Evolutionary conservation across 805 yeast species (phyloP), one percentile per base, ranked within the genome.

Genomic region (Candida endomychidarum): DNA sequence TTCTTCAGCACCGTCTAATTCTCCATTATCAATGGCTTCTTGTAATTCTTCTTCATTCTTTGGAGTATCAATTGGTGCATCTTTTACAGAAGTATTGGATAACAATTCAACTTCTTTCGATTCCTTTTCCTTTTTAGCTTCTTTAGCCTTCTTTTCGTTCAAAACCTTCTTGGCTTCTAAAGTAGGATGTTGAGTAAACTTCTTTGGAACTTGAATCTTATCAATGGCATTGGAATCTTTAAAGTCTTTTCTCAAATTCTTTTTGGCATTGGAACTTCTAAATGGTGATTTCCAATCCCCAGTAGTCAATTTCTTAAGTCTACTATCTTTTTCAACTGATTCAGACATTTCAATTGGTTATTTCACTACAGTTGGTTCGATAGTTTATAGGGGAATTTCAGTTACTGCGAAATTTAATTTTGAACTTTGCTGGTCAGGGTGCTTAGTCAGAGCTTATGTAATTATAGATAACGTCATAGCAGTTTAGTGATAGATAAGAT

Each of bases 231-330:
- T 68, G 29, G 53, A 52, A 11, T 61, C 63, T 41, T 58, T 57
- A 42, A 61, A 67, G 49, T 67, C 61, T 46, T 67, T 51, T 34
- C 56, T 52, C 38, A 63, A 59, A 49, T 61, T 66, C 51, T 59
- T 61, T 34, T 48, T 53, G 26, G 47, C 21, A 5, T 52, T 44
- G 8, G 54, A 34, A 19, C 52, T 44, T 51, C 74, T 58, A 35
- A 69, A 69, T n/a, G 74, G 74, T 4, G 74, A 67, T 10, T 61
- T 59, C 73, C 74, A 69, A 2, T 61, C 57, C 26, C 60, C 55
- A 19, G 61, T 48, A 19, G 64, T 52, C 49, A 61, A 58, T 46
- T 60, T 51, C 45, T 61, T 60, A 42, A 63, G 57, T 41, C 45
- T 50, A 21, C 45, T 34, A 22, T 22, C 35, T 21, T 20, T 32